Evolutionary conservation across 2,329 filamentous ascomycete species (phyloP).

Genomic region (Fusarium ambrosium): DNA sequence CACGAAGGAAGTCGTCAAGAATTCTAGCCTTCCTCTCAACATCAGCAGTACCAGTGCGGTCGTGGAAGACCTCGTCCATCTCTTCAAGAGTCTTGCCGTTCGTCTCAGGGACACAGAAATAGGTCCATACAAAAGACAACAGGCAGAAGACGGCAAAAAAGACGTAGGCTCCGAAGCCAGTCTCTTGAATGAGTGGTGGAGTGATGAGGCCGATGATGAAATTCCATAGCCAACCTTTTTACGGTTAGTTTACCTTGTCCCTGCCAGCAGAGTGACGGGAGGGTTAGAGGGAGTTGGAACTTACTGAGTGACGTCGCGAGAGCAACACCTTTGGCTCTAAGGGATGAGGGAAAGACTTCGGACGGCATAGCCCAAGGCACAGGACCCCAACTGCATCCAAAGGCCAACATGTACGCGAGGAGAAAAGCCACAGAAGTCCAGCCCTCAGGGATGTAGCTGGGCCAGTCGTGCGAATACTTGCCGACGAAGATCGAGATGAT

Average conservation of each 20-base stretch:
- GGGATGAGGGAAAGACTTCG: slow-evolving; percentile 73
- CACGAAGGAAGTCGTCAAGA: not conserved
- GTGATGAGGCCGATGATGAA: slow-evolving; percentile 63
- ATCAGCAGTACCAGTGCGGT: slow-evolving; percentile 42
- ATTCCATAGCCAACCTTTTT: slow-evolving; percentile 69
- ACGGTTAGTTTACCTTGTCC: too few relatives aligned
- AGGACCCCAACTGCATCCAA: slow-evolving; percentile 70
- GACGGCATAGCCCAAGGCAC: slow-evolving; percentile 61
- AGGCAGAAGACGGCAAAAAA: slow-evolving; percentile 72
- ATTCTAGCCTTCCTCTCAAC: slow-evolving; percentile 11
- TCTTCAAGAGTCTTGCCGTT: slow-evolving; percentile 67
- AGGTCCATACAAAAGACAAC: slow-evolving; percentile 66
- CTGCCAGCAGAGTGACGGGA: too few relatives aligned
- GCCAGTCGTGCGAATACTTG: slow-evolving; percentile 43
- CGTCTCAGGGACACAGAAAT: slow-evolving; percentile 68
- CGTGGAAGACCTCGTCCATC: slow-evolving; percentile 60
- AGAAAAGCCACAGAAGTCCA: slow-evolving; percentile 49
- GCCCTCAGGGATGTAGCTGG: slow-evolving; percentile 41
- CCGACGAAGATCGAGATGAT: slow-evolving; percentile 47
- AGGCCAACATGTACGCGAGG: slow-evolving; percentile 70
- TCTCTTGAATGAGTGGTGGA: slow-evolving; percentile 66
- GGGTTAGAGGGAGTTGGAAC: slow-evolving; percentile 60
- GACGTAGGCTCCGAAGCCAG: slow-evolving; percentile 64
- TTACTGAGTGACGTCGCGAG: slow-evolving; percentile 60
- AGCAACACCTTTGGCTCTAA: slow-evolving; percentile 74